Evolutionary conservation across 495 filamentous ascomycete genomes (phyloP), one percentile per base, ranked within the genome.

Genomic region (Jackrogersella minutella): DNA sequence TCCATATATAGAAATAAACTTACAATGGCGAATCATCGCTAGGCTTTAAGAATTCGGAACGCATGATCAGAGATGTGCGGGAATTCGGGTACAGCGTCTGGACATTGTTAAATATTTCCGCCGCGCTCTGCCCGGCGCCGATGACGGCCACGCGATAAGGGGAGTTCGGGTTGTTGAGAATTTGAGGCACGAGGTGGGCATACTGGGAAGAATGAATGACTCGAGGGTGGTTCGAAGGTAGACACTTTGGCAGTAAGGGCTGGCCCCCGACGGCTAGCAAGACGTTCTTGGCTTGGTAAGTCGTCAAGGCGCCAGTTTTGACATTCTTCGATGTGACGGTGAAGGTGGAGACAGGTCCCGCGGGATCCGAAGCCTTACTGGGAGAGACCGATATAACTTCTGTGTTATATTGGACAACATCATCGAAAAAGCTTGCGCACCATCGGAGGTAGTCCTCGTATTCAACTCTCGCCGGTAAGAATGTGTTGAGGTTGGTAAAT

Each of bases 1-100:
- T 9, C 2, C 4, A 13, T 24, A 28, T 9, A 21, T 13, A 30
- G 36, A n/a, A 31, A 13, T 28, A 6, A 7, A 84, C 89, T 78
- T 80, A 96, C 91, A 97, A 98, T 16, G 94, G 94, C 47, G 91
- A 95, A 71, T 99, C 94, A 66, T 99, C 94, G 74, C 92, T 96
- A 3, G 94, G 94, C 56, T 88, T 88, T 58, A 99, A 79, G 37
- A 93, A 92, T 30, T 90, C 83, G 34, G 87, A 88, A 43, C 90
- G 86, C 74, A 96, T 93, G 43, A 96, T 84, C 44, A 99, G 69
- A 4, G 78, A 84, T 0, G 92, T 91, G 47, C 84, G 83, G n/a
- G 90, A 86, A 71, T 92, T 92, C 9, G 91, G 91, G 73, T 93
- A 97, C 24, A 88, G 79, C n/a, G 79, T 82, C 66, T 93, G 90